phyloP scores from a whole-genome alignment of 1,139 yeast species.

The Protomyces macrosporus region DNA sequence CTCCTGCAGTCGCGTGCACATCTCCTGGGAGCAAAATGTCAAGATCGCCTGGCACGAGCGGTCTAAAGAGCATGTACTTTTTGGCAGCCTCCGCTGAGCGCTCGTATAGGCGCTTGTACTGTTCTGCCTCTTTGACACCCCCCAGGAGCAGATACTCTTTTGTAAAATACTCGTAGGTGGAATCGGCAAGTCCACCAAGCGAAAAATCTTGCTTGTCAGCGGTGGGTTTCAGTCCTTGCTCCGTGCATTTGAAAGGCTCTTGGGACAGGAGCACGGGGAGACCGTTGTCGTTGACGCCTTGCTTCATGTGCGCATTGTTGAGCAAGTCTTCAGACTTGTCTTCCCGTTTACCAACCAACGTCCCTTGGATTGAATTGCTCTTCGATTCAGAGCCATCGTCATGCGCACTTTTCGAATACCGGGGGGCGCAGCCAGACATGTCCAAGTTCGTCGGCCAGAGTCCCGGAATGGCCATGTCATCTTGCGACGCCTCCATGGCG shows the following conservation, averaged over 20 bases:
- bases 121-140: constrained; percentile 41
- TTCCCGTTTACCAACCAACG: background rate
- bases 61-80: constrained; percentile 44
- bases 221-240: background rate
- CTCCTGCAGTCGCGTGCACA: constrained; percentile 41
- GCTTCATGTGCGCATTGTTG: background rate
- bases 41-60: constrained; percentile 43
- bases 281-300: background rate
- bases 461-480: constrained; percentile 40
- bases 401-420: no score
- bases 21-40: constrained; percentile 44
- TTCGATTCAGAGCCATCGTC: background rate
- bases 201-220: constrained; percentile 13
- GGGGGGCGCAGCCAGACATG: constrained; percentile 47
- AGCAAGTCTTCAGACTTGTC: background rate
- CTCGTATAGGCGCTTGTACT: constrained; percentile 40
- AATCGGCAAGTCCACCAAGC: constrained; percentile 76
- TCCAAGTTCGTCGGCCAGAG: constrained; percentile 47
- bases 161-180: constrained; percentile 82
- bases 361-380: background rate
- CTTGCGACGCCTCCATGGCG: constrained; percentile 40
- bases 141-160: constrained; percentile 64
- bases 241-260: background rate
- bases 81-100: constrained; percentile 43
- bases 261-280: background rate